Evolutionary conservation across 2,329 filamentous ascomycete genomes (phyloP).

Genomic region (Ophiostoma triangulosporum): DNA sequence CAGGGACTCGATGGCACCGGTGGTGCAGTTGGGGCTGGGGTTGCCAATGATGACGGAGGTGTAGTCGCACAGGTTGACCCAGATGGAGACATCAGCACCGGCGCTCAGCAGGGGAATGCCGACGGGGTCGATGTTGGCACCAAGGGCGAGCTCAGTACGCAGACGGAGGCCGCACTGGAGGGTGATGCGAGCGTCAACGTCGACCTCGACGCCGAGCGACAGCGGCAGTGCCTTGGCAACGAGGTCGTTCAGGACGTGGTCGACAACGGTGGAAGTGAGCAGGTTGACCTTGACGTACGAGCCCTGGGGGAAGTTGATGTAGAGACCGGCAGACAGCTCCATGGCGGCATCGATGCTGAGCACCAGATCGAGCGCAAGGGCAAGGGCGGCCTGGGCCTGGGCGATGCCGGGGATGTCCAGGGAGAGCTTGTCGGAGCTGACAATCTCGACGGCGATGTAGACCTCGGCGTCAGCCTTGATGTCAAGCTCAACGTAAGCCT

Average conservation of each 20-base stretch:
- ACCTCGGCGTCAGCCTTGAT: constrained; percentile 16
- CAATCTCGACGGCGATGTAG: constrained; percentile 15
- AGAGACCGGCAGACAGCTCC: constrained; percentile 17
- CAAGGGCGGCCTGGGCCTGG: constrained; percentile 15
- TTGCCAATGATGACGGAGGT: constrained; percentile 15
- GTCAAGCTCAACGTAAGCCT: constrained; percentile 18
- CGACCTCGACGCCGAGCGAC: constrained; percentile 14
- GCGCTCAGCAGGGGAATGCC: constrained; percentile 16
- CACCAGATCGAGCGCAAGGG: constrained; percentile 19
- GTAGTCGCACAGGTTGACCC: constrained; percentile 21
- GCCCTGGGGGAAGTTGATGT: constrained; percentile 17
- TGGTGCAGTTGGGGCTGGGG: constrained; percentile 1
- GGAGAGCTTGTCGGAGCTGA: constrained; percentile 12
- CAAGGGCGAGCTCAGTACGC: constrained; percentile 16
- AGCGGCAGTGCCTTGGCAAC: constrained; percentile 16
- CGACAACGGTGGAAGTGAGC: constrained; percentile 16
- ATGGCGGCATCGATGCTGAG: constrained; percentile 17
- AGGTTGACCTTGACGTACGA: constrained; percentile 18
- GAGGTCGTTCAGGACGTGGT: constrained; percentile 14
- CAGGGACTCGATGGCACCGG: constrained; percentile 14
- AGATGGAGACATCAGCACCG: constrained; percentile 18
- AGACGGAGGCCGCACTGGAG: constrained; percentile 19
- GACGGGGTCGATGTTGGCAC: constrained; percentile 15
- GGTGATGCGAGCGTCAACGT: constrained; percentile 16
- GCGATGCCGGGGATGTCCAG: constrained; percentile 17